phyloP scores from a whole-genome alignment of 352 stramenopile species.

The Halophytophthora polymorphica region DNA sequence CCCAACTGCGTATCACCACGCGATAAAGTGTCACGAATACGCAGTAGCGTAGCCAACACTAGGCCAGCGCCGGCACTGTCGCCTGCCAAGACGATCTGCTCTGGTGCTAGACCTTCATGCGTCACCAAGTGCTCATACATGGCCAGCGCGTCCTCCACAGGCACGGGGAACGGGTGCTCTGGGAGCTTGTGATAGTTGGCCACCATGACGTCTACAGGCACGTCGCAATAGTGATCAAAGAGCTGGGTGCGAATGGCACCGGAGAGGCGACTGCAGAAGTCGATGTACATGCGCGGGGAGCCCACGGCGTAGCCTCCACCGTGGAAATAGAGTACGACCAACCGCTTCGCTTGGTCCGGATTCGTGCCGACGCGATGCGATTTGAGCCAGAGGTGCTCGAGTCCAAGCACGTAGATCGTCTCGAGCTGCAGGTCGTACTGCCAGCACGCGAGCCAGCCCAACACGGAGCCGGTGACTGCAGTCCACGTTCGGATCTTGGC shows the following conservation, averaged over 20 bases:
- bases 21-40: conserved; percentile 18
- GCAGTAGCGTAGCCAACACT: conserved; percentile 37
- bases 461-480: conserved; percentile 22
- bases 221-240: conserved; percentile 3
- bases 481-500: conserved; percentile 29
- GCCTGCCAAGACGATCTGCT: conserved; percentile 37
- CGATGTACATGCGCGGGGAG: conserved; percentile 39
- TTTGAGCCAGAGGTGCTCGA: conserved; percentile 38
- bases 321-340: conserved; percentile 39
- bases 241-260: conserved; percentile 27
- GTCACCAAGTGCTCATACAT: conserved; percentile 44
- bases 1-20: conserved; percentile 4
- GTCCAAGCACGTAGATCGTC: conserved; percentile 21
- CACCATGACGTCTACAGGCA: conserved; percentile 39
- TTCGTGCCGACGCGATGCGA: conserved; percentile 2
- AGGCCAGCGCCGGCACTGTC: conserved; percentile 44
- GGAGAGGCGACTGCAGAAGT: conserved; percentile 30
- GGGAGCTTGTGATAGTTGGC: conserved; percentile 52
- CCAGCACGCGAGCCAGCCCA: conserved; percentile 16
- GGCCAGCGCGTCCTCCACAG: conserved; percentile 31
- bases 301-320: conserved; percentile 44
- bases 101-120: conserved; percentile 26
- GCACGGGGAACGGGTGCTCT: conserved; percentile 40
- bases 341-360: conserved; percentile 9
- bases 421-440: conserved; percentile 16